Percentiles rank a stretch among this genome's conserved stretches.
phyloP scores from a whole-genome alignment of 495 filamentous ascomycete genomes.

The Talaromyces proteolyticus region DNA sequence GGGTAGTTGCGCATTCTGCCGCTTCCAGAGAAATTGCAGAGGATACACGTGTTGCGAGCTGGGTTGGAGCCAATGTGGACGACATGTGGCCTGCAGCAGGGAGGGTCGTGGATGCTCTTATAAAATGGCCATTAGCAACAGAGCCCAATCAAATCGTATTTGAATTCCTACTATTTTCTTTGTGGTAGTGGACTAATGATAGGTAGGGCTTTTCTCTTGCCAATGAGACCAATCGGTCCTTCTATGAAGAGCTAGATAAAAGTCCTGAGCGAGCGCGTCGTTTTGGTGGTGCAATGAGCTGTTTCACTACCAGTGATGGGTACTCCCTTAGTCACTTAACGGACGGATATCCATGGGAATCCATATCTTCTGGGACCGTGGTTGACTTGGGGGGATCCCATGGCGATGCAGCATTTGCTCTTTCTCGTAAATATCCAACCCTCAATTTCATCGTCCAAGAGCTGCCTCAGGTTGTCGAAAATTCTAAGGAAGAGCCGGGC shows the following conservation, averaged over 20 bases:
- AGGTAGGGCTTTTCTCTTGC: constrained; percentile 41
- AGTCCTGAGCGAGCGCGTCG: constrained; percentile 34
- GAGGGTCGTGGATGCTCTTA: constrained; percentile 22
- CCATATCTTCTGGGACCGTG: constrained; percentile 28
- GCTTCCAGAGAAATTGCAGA: constrained; percentile 38
- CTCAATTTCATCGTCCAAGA: constrained; percentile 55
- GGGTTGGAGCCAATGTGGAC: constrained; percentile 45
- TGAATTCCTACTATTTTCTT: neutral
- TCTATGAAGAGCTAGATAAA: constrained; percentile 27
- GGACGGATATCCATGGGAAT: constrained; percentile 35
- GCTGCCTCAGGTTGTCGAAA: constrained; percentile 33
- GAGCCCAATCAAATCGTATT: constrained; percentile 33
- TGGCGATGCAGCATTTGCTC: constrained; percentile 41
- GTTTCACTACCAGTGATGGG: constrained; percentile 40
- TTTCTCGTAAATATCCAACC: constrained; percentile 37
- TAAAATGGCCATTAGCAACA: constrained; percentile 12
- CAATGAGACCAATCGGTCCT: constrained; percentile 40
- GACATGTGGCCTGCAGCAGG: constrained; percentile 42
- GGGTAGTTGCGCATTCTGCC: constrained; percentile 48
- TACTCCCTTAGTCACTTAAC: constrained; percentile 42
- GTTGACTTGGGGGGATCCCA: constrained; percentile 50
- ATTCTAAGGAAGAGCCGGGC: constrained; percentile 41
- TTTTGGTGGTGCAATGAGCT: constrained; percentile 48
- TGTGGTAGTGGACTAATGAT: too few species aligned
- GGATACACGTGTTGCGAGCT: constrained; percentile 34